Conservation (phyloP, 805 yeast genomes). For the Clavispora fructus region DNA sequence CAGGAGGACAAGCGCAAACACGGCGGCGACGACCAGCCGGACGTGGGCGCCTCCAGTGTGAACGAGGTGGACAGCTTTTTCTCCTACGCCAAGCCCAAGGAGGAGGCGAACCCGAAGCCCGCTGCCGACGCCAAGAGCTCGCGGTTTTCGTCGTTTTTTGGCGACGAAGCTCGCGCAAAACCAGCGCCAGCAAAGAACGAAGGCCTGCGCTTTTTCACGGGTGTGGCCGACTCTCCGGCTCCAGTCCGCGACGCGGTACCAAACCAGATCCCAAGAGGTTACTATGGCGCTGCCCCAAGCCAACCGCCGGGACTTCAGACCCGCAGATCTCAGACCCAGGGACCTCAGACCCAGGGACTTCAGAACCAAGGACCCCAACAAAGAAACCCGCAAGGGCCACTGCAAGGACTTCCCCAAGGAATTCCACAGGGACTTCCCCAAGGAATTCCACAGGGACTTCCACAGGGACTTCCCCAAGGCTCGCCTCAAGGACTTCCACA, state of each 20-base stretch:
- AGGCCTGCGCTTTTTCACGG: neutral
- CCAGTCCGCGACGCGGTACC: neutral
- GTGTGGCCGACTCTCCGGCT: neutral
- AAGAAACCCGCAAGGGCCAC: neutral
- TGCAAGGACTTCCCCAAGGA: neutral
- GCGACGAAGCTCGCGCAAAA: neutral
- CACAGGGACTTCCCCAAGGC: neutral
- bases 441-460: neutral
- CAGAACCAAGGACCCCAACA: neutral
- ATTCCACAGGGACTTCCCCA: neutral
- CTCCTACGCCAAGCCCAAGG: constrained; percentile 34
- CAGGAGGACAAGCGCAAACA: constrained; percentile 44
- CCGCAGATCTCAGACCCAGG: too few species aligned
- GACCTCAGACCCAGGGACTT: too few species aligned
- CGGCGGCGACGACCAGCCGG: constrained; percentile 28
- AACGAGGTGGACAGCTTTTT: constrained; percentile 42
- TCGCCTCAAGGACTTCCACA: neutral
- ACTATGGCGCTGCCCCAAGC: neutral
- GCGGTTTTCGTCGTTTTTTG: constrained; percentile 32
- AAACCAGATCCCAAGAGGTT: neutral
- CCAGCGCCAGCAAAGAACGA: neutral
- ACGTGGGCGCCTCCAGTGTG: constrained; percentile 9
- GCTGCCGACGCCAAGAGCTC: constrained; percentile 25
- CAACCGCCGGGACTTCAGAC: neutral
- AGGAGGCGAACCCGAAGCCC: constrained; percentile 7